phyloP scores from a whole-genome alignment of 2,329 filamentous ascomycete genomes.

The Calonectria pauciramosa region DNA sequence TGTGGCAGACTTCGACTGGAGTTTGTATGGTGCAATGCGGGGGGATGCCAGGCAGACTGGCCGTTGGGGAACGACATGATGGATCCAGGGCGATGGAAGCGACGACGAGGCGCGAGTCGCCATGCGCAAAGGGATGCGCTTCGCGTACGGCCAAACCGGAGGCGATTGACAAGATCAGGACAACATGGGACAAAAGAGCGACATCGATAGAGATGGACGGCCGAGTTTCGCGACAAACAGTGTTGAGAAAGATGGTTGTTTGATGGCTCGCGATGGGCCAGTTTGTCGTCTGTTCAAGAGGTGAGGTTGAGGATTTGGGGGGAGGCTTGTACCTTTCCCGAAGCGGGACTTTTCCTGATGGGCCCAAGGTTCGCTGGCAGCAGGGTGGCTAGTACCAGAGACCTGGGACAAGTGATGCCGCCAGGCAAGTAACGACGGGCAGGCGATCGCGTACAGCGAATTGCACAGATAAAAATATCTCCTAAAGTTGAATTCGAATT shows the following conservation, averaged over 20 bases:
- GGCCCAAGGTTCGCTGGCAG: slow-evolving; percentile 40
- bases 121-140: slow-evolving; percentile 67
- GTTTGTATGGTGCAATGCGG: slow-evolving; percentile 63
- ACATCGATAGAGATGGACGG: slow-evolving; percentile 66
- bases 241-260: slow-evolving; percentile 59
- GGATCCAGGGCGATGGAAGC: slow-evolving; percentile 63
- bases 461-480: not conserved
- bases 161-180: slow-evolving; percentile 62
- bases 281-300: slow-evolving; percentile 67
- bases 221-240: slow-evolving; percentile 53
- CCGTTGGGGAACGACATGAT: slow-evolving; percentile 78
- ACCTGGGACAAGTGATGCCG: slow-evolving; percentile 34
- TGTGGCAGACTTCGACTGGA: slow-evolving; percentile 67
- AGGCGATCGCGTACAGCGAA: slow-evolving; percentile 9
- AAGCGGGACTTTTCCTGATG: slow-evolving; percentile 55
- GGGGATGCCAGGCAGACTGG: slow-evolving; percentile 75
- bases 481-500: slow-evolving; percentile 2
- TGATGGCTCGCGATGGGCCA: slow-evolving; percentile 65
- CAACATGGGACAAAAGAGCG: slow-evolving; percentile 64
- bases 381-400: slow-evolving; percentile 34
- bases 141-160: slow-evolving; percentile 65
- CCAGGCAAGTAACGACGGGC: slow-evolving; percentile 14
- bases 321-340: slow-evolving; percentile 55
- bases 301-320: slow-evolving; percentile 69
- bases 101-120: slow-evolving; percentile 64